Evolutionary conservation across 2,329 filamentous ascomycete genomes (phyloP), one percentile per base, ranked within the genome.

Genomic region (Xylaria sp.): DNA sequence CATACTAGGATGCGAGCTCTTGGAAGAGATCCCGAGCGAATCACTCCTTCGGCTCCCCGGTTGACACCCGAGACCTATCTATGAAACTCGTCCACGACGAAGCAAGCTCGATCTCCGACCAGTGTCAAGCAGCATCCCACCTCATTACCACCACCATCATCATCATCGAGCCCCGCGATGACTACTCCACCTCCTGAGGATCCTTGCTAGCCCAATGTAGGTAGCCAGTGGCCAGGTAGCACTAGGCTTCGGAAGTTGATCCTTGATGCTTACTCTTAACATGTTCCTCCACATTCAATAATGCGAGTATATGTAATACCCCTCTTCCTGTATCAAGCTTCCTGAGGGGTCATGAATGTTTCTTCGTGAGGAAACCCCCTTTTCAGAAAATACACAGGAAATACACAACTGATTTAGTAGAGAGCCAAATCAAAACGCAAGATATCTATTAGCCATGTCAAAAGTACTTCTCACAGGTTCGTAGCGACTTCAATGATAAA

Each of bases 401-500:
- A 58, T 48, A 55, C n/a, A 48, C 55, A 41, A 55, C 48, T 18
- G 2, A 28, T 48, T 52, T 20, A 23, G 13, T 13, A 60, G 37
- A 57, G 9, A 63, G 25, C 15, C 13, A 48, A 32, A 6, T 37
- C n/a, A 37, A 25, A 54, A 59, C 54, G 12, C 23, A 48, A n/a
- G 13, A n/a, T 23, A 48, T 1, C 64, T 32, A 61, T 44, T 39
- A 67, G 80, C 73, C 57, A 85, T 85, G 83, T 80, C 82, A 65
- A 85, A 84, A 73, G 80, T 85, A 73, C 78, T 85, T 20, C 77
- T 85, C 63, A 85, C 83, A 63, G 83, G 83, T 84, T 71, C 63
- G 78, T 77, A 28, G 46, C 13, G 13, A 52, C 58, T 28, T n/a
- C 44, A 60, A 57, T 2, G 37, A 63, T 46, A 37, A 60, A 57